phyloP scores from a whole-genome alignment of 371 early-diverging fungal species.

The Cokeromyces recurvatus region DNA sequence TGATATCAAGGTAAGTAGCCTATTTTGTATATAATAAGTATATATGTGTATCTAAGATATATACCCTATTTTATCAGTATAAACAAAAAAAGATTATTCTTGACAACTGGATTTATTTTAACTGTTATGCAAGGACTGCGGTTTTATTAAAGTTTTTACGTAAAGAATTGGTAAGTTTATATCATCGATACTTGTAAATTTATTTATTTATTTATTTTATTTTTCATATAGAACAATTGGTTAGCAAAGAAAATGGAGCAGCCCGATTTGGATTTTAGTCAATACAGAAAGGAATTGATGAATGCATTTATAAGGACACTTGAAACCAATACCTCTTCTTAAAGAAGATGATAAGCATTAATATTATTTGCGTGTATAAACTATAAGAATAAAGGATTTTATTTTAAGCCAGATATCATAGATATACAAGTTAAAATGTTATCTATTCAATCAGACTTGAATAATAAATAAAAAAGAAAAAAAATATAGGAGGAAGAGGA shows the following conservation, averaged over 20 bases:
- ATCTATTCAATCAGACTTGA: too few relatives aligned
- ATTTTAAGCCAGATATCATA: too few relatives aligned
- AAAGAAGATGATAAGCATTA: too few relatives aligned
- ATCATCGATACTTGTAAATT: background rate
- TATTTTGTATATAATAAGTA: too few relatives aligned
- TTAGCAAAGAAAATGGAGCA: conserved; percentile 34
- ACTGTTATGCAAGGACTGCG: conserved; percentile 62
- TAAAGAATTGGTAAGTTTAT: conserved; percentile 39
- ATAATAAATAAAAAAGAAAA: too few relatives aligned
- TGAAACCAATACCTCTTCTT: too few relatives aligned
- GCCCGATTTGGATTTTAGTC: conserved; percentile 29
- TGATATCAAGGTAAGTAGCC: conserved; percentile 48
- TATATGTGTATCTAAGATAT: background rate
- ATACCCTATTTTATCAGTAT: conserved; percentile 36
- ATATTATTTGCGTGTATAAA: too few relatives aligned
- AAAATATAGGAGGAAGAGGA: too few relatives aligned
- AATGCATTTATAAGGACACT: conserved; percentile 24
- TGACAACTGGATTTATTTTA: conserved; percentile 61
- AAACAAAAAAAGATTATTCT: conserved; percentile 46
- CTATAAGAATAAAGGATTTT: too few relatives aligned
- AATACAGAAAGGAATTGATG: conserved; percentile 24
- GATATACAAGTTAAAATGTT: too few relatives aligned
- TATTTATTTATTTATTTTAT: background rate
- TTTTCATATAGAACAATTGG: conserved; percentile 22
- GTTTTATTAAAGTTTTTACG: conserved; percentile 56